Evolutionary conservation across 2,329 filamentous ascomycete genomes (phyloP), one percentile per base, ranked within the genome.

Genomic region (Phyllosticta ampelicida): DNA sequence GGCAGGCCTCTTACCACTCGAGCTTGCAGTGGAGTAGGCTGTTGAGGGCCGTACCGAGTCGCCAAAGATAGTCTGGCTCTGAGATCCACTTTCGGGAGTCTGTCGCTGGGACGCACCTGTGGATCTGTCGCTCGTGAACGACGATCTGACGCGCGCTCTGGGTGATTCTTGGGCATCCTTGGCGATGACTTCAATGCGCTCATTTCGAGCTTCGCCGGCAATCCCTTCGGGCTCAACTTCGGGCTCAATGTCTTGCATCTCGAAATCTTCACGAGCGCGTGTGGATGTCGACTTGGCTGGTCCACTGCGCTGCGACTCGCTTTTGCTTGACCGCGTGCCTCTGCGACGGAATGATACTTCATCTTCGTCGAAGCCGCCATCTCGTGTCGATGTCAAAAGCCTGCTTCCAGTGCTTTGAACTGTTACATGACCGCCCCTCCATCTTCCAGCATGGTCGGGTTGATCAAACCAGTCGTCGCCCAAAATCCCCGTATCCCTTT

Each of bases 391-490:
- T 48, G 16, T 59, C 56, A 19, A 59, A 60, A 19, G 56, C 13
- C 55, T 48, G 21, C 20, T 44, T 13, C 53, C 11, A 11, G n/a
- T 21, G 53, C 30, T 54, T 26, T 23, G 16, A 63, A 51, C 54
- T 55, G 26, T 54, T 58, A 16, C 66, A 62, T 1, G 60, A 28
- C 29, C 66, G 18, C 13, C 54, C 18, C 51, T 53, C 48, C 18
- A 50, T 18, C 21, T 55, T 30, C 30, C 49, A 9, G 36, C 53
- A 11, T 28, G 30, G 19, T 54, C 48, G 9, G 26, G 30, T 60
- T 23, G 65, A 58, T 86, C 80, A 1, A 87, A 77, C 85, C 88
- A 92, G 72, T 90, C 89, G 51, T 86, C 81, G 54, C 90, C 86
- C 0, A 86, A 86, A 23, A 90, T 80, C 1, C 87, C 87, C 66